Base-by-base conservation (phyloP, 306 rosid genomes). In the Chamaecrista fasciculata region DNA sequence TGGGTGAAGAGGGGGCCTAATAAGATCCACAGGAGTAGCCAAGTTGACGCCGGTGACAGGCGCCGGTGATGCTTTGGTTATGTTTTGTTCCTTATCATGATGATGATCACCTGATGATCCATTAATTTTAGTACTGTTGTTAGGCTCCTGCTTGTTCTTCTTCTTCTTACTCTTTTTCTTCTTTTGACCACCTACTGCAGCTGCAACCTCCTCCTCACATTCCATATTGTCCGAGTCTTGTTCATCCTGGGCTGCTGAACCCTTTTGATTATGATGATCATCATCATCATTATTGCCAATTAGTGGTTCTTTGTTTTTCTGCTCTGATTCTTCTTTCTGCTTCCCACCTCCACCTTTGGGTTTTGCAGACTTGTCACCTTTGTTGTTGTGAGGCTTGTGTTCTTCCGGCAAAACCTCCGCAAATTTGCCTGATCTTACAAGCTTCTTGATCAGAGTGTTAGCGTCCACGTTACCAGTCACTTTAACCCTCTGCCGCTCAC, bases 381-480 rank as follows among this genome's bases (percentile, higher is more conserved):
- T 86, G 48, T 75, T 85, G n/a, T n/a, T 70, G 79, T 80, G 10
- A 77, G 69, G 3, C 59, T 69, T 52, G 33, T 2, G n/a, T n/a
- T 85, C 81, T 36, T 85, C 78, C 24, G 94, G 97, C 90, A 82
- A 90, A 26, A 88, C 87, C 77, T 90, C 92, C 1, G 87, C 94
- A 15, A 75, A 71, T 51, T 88, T 94, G n/a, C 94, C 94, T 44
- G 98, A 82, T 78, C 77, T 88, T 76, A 61, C 24, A 28, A 94
- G 94, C 79, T 82, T 94, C 87, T 84, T 90, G 16, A 94, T 74
- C 11, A 94, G 85, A 69, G 85, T 86, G 26, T 83, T 92, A 2
- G 83, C 86, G 1, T 81, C 90, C 62, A 94, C 92, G 86, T 90
- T 88, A 23, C 98, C 98, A 0, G 89, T 86, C 28, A 94, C 98